Evolutionary conservation across 768 basidiomycete genomes (phyloP).

Genomic region (Chalciporus pseudorubinellus): DNA sequence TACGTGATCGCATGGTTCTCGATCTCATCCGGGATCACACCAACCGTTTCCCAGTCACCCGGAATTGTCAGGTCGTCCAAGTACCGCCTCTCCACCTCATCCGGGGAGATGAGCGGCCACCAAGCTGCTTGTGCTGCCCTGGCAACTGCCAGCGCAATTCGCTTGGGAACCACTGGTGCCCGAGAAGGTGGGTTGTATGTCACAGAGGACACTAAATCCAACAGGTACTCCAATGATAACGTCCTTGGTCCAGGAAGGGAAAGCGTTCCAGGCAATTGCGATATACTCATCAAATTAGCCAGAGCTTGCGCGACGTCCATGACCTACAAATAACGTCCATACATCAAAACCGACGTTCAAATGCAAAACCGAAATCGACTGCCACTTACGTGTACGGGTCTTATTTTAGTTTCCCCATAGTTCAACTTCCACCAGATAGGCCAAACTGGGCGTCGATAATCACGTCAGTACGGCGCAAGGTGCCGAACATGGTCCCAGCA

Average conservation of each 20-base stretch:
- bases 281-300: conserved; percentile 65
- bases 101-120: conserved; percentile 92
- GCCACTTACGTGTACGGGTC: conserved; percentile 83
- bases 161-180: conserved; percentile 75
- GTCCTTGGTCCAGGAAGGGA: conserved; percentile 88
- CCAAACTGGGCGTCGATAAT: conserved; percentile 49
- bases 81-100: conserved; percentile 86
- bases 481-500: conserved; percentile 1
- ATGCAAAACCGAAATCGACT: conserved; percentile 13
- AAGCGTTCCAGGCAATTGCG: conserved; percentile 64
- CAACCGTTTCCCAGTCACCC: conserved; percentile 83
- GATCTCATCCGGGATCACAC: conserved; percentile 78
- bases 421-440: conserved; percentile 95
- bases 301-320: conserved; percentile 93
- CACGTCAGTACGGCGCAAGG: conserved; percentile 12
- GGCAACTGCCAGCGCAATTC: conserved; percentile 61
- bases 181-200: conserved; percentile 73
- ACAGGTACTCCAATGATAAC: conserved; percentile 76
- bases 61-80: conserved; percentile 73
- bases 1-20: conserved; percentile 89
- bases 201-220: conserved; percentile 74
- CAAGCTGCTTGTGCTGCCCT: conserved; percentile 63
- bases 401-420: conserved; percentile 78
- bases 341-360: conserved; percentile 13
- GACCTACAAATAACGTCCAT: conserved; percentile 49